These are phyloP conservation scores for Ophiocordyceps polyrhachis-furcata DNA, from an alignment of 2,329 filamentous ascomycete genomes.

Conservation along the genomic window DNA sequence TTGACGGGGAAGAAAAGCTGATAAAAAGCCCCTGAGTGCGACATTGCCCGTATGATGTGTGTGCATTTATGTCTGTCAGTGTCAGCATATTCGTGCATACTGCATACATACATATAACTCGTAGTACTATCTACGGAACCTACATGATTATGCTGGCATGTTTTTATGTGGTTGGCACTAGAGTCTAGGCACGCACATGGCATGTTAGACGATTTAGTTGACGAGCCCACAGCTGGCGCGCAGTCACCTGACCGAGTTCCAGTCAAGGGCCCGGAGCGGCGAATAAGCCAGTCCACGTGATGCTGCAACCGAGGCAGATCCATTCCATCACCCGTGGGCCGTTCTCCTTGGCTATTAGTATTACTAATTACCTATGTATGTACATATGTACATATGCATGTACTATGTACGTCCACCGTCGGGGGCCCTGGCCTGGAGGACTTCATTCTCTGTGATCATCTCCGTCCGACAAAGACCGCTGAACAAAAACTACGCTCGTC, in stretches of 20 bases:
- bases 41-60: too few relatives aligned
- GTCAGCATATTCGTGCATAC: too few relatives aligned
- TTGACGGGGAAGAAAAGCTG: too few relatives aligned
- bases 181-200: neutral
- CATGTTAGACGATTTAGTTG: neutral
- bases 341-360: neutral
- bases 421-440: neutral
- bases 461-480: neutral
- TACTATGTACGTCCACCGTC: too few relatives aligned
- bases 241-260: neutral
- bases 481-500: neutral
- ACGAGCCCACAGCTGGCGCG: neutral
- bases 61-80: too few relatives aligned
- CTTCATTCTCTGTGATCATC: constrained; percentile 1
- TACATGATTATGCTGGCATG: too few relatives aligned
- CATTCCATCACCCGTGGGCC: neutral
- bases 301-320: neutral
- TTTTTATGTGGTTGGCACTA: too few relatives aligned
- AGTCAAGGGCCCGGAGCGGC: neutral
- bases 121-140: too few relatives aligned
- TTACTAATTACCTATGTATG: neutral
- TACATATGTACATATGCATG: too few relatives aligned
- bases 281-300: constrained; percentile 3
- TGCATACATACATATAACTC: neutral
- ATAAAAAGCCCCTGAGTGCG: too few relatives aligned